These are phyloP conservation scores for Acacia concinna DNA, from an alignment of 331 rosid species.

Conservation along the genomic window DNA sequence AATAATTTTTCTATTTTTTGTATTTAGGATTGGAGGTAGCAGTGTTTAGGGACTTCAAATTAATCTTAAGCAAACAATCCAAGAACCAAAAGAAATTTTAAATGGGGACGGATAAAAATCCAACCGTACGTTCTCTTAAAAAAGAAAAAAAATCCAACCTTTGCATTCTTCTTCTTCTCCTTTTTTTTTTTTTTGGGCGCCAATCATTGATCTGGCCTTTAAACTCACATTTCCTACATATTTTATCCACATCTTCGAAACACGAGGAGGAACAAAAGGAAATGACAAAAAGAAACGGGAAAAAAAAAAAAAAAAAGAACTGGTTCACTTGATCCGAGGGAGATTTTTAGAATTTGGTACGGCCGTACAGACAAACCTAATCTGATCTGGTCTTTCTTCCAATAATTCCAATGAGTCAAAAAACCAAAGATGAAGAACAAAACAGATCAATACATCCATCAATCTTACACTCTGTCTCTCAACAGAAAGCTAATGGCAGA, in stretches of 20 bases:
- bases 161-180: background rate
- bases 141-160: background rate
- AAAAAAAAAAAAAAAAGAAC: background rate
- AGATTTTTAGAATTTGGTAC: background rate
- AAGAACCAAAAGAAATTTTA: background rate
- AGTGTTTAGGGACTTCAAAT: too few relatives aligned
- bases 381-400: background rate
- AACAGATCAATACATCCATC: background rate
- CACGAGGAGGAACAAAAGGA: background rate
- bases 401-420: conserved; percentile 4
- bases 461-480: background rate
- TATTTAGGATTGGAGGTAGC: too few relatives aligned
- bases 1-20: too few relatives aligned
- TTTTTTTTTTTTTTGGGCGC: background rate
- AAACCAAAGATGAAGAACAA: conserved; percentile 3
- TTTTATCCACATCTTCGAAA: background rate
- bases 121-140: too few relatives aligned
- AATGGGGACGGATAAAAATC: background rate
- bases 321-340: conserved; percentile 20
- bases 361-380: conserved; percentile 15
- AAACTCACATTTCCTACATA: background rate
- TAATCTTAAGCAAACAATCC: background rate
- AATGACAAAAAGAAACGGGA: background rate
- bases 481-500: background rate
- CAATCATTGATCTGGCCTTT: background rate